Evolutionary conservation across 2,329 filamentous ascomycete species (phyloP).

Genomic region (Mycosphaerelloides madeirae): DNA sequence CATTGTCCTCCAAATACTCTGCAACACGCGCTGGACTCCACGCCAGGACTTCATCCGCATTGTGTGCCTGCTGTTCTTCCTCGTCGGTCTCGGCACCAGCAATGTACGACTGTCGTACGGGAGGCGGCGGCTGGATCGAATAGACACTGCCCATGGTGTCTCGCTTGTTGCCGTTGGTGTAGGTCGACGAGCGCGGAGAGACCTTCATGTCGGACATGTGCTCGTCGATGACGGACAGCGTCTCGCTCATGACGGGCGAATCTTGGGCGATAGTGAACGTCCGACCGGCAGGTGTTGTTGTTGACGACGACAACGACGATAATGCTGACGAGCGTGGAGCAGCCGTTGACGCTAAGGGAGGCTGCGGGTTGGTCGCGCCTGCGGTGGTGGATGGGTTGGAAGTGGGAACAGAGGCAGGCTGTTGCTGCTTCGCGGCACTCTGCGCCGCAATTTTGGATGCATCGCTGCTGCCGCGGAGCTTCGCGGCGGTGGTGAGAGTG

Average conservation of each 20-base stretch:
- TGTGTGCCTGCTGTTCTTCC: constrained; percentile 71
- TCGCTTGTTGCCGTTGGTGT: constrained; percentile 38
- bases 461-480: constrained; percentile 13
- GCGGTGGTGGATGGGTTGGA: constrained; percentile 8
- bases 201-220: constrained; percentile 84
- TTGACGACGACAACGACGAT: constrained; percentile 5
- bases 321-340: constrained; percentile 22
- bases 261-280: constrained; percentile 23
- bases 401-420: constrained; percentile 6
- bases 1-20: constrained; percentile 78
- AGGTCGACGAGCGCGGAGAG: constrained; percentile 46
- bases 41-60: constrained; percentile 65
- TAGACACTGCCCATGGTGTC: constrained; percentile 70
- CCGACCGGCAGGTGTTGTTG: constrained; percentile 5
- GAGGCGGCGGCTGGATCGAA: constrained; percentile 62
- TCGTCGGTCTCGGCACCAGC: constrained; percentile 93
- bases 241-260: constrained; percentile 83
- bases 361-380: constrained; percentile 6
- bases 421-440: constrained; percentile 11
- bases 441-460: constrained; percentile 16
- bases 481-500: constrained; percentile 23
- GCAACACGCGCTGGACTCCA: constrained; percentile 83
- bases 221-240: constrained; percentile 91
- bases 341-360: constrained; percentile 16
- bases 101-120: constrained; percentile 80